phyloP scores from a whole-genome alignment of 164 flowering plant species.

The Liquidambar formosana region DNA sequence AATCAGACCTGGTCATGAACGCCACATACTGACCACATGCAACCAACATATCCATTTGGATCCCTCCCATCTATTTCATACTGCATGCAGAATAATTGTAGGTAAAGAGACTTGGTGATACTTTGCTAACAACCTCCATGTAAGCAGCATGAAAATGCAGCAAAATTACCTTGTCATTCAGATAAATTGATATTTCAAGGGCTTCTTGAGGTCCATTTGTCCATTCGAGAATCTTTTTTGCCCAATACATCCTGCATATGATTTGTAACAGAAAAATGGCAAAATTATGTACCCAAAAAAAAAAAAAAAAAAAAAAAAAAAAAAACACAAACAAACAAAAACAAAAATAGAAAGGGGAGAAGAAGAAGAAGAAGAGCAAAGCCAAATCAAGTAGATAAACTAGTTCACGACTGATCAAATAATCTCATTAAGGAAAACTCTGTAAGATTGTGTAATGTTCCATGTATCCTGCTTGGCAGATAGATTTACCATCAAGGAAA shows the following conservation, averaged over 20 bases:
- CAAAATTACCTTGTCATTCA: conserved; percentile 78
- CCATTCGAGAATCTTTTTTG: conserved; percentile 98
- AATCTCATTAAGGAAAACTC: no score
- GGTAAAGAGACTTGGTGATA: background rate
- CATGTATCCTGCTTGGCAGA: no score
- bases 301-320: background rate
- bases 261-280: background rate
- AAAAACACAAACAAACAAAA: no score
- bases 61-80: conserved; percentile 95
- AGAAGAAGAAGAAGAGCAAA: no score
- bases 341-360: no score
- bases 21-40: conserved; percentile 99
- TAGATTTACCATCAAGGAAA: no score
- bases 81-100: conserved; percentile 39
- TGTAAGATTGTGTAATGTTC: no score
- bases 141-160: background rate
- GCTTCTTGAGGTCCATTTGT: conserved; percentile 91
- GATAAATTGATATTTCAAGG: conserved; percentile 67
- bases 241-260: conserved; percentile 93
- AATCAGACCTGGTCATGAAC: conserved; percentile 85
- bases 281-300: background rate
- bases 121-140: background rate
- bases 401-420: no score
- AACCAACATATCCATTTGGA: conserved; percentile 93
- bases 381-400: no score